A percentile compares a stretch with the other conserved stretches of the same genome.
These are phyloP conservation scores for Quercus ilex DNA, from an alignment of 306 rosid species.

Conservation along the genomic window DNA sequence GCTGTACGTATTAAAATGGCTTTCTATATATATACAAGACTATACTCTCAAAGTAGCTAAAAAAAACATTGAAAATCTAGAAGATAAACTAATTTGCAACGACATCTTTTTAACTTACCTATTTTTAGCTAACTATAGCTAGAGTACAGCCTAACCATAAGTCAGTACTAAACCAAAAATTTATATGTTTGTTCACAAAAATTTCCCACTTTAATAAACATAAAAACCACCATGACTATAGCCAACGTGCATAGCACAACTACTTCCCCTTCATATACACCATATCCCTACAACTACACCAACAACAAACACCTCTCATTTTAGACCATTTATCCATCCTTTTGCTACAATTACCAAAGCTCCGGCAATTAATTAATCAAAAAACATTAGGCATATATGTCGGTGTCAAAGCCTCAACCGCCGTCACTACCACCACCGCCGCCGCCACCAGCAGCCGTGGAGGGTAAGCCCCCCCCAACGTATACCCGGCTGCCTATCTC, in stretches of 20 bases:
- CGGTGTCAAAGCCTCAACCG: not conserved
- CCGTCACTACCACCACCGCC: not conserved
- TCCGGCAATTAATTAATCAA: not conserved
- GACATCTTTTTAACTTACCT: not conserved
- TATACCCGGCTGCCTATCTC: slow-evolving; percentile 23
- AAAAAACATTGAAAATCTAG: not conserved
- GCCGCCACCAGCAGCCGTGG: not conserved
- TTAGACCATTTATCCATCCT: no score
- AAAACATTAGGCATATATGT: not conserved
- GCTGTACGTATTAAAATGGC: not conserved
- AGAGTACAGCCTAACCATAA: slow-evolving; percentile 8
- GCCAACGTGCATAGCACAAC: slow-evolving; percentile 1
- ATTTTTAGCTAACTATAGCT: not conserved
- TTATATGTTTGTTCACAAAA: no score
- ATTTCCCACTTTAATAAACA: not conserved
- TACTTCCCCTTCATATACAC: not conserved
- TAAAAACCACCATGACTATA: not conserved
- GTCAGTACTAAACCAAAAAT: not conserved
- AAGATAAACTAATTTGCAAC: not conserved
- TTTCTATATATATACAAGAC: not conserved
- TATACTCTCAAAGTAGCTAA: not conserved
- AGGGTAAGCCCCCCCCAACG: not conserved
- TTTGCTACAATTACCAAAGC: not conserved
- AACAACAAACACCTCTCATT: not conserved
- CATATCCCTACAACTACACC: no score